A percentile compares a stretch with the other conserved stretches of the same genome.
Evolutionary conservation across 495 filamentous ascomycete genomes (phyloP).

Genomic region (Evernia prunastri): DNA sequence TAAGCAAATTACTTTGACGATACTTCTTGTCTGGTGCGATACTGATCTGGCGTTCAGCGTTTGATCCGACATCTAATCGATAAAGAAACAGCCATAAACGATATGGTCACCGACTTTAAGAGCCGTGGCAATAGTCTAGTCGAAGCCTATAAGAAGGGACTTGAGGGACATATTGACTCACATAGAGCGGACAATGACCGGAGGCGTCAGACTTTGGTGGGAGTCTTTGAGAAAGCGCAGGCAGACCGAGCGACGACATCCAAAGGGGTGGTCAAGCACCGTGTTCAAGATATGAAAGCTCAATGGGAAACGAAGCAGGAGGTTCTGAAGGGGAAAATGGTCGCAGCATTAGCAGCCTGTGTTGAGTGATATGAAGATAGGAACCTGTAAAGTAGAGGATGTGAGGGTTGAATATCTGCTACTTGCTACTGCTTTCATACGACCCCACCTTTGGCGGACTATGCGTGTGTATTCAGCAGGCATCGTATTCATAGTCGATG

Average conservation of each 20-base stretch:
- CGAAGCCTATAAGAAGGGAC: background rate
- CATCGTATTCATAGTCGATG: background rate
- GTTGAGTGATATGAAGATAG: background rate
- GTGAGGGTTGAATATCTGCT: background rate
- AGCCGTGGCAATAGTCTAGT: slow-evolving; percentile 6
- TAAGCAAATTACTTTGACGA: slow-evolving; percentile 1
- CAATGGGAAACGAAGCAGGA: background rate
- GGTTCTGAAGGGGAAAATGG: background rate
- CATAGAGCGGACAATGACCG: background rate
- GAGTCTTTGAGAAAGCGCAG: background rate
- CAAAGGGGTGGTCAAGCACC: background rate
- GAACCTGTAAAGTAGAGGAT: background rate
- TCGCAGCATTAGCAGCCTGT: slow-evolving; percentile 1
- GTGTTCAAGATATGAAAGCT: background rate
- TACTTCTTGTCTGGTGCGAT: background rate
- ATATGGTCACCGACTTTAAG: slow-evolving; percentile 16
- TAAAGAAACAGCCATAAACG: slow-evolving; percentile 15
- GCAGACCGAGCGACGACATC: background rate
- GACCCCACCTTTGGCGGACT: background rate
- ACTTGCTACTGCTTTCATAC: slow-evolving; percentile 5
- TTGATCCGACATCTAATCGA: slow-evolving; percentile 16
- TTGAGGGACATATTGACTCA: background rate
- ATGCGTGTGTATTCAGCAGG: background rate
- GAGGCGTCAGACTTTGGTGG: background rate
- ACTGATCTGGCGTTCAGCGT: slow-evolving; percentile 1